Evolutionary conservation across 495 filamentous ascomycete genomes (phyloP).

Genomic region (Sabuloglossum arenarium): DNA sequence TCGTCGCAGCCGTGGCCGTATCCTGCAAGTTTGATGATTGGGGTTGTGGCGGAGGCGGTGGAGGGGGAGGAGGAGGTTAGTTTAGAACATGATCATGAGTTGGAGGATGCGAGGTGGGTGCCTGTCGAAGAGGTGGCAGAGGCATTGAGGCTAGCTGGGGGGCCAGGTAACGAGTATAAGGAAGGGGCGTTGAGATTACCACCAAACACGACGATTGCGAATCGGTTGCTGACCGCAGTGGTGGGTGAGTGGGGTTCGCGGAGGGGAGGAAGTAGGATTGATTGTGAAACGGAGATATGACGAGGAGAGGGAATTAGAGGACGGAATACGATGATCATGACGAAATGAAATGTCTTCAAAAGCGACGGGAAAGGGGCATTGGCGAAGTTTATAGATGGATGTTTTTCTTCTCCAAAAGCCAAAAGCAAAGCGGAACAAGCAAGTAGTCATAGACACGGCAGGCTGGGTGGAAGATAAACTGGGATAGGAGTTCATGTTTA

Average conservation of each 20-base stretch:
- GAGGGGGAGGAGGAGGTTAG: conserved; percentile 48
- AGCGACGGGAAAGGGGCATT: too few species aligned
- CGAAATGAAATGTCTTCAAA: too few species aligned
- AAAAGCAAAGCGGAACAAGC: too few species aligned
- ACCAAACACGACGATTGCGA: conserved; percentile 24
- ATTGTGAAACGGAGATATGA: too few species aligned
- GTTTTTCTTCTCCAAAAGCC: too few species aligned
- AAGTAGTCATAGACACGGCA: too few species aligned
- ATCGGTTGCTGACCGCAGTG: conserved; percentile 22
- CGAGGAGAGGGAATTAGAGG: neutral
- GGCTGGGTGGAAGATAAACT: too few species aligned
- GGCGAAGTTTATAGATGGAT: too few species aligned
- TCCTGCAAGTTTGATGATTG: conserved; percentile 87
- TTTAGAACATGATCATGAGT: conserved; percentile 72
- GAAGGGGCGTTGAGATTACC: conserved; percentile 27
- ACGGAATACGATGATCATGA: neutral
- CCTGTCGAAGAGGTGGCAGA: conserved; percentile 44
- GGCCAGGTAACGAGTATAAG: conserved; percentile 41
- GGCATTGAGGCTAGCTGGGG: conserved; percentile 43
- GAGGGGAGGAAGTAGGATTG: neutral
- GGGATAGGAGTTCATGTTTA: too few species aligned
- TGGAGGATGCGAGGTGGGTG: conserved; percentile 81
- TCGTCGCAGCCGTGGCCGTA: conserved; percentile 86
- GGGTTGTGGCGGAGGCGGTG: conserved; percentile 68
- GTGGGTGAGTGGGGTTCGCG: conserved; percentile 5